phyloP scores from a whole-genome alignment of 768 basidiomycete genomes.

The Pulveroboletus frians region DNA sequence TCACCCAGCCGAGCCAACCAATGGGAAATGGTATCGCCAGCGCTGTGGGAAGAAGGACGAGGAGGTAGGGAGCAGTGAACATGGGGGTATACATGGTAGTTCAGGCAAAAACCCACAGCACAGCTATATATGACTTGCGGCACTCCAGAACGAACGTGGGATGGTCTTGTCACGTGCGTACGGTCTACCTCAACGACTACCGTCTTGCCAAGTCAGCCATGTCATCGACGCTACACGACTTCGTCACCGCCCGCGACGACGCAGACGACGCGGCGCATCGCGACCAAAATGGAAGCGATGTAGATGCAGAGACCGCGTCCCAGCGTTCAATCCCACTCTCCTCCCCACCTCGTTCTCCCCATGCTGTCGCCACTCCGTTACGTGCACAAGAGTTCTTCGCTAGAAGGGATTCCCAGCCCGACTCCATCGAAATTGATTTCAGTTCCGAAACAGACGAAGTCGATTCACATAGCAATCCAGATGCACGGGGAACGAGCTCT shows the following conservation, averaged over 20 bases:
- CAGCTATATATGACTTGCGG: not conserved
- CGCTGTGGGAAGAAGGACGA: slow-evolving; percentile 11
- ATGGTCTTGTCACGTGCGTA: slow-evolving; percentile 16
- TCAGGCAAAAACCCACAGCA: not conserved
- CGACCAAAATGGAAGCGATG: slow-evolving; percentile 40
- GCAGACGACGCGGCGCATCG: slow-evolving; percentile 6
- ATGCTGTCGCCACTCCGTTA: slow-evolving; percentile 24
- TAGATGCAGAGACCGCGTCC: slow-evolving; percentile 72
- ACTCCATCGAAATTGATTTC: slow-evolving; percentile 50
- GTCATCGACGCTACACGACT: slow-evolving; percentile 9
- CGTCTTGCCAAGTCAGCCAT: slow-evolving; percentile 1
- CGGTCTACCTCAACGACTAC: not conserved
- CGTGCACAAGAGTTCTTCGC: slow-evolving; percentile 28
- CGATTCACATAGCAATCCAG: slow-evolving; percentile 37
- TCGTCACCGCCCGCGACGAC: slow-evolving; percentile 3
- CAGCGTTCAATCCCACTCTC: slow-evolving; percentile 73
- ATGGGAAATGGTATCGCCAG: slow-evolving; percentile 14
- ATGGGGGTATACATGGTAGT: slow-evolving; percentile 6
- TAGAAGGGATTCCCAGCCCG: slow-evolving; percentile 41
- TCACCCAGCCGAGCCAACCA: slow-evolving; percentile 1
- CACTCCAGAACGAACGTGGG: not conserved
- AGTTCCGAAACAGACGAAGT: slow-evolving; percentile 50
- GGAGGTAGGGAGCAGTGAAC: slow-evolving; percentile 8
- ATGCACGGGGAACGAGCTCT: slow-evolving; percentile 40
- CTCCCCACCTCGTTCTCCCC: slow-evolving; percentile 54